Conservation (phyloP, 1,139 yeast species). For the Debaryomyces nepalensis region DNA sequence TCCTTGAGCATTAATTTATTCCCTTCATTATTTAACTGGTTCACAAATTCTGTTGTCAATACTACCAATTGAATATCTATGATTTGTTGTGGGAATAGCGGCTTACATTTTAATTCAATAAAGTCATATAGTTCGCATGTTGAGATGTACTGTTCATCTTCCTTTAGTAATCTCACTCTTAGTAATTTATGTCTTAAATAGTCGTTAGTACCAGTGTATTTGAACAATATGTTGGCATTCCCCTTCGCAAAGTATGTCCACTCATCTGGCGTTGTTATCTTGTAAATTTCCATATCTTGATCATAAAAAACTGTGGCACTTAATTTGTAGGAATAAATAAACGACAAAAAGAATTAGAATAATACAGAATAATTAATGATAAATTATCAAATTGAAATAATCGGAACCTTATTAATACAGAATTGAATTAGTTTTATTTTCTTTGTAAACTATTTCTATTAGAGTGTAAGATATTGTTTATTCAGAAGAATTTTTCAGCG, state of each 20-base stretch:
- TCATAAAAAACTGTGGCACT: slow-evolving; percentile 6
- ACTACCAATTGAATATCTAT: slow-evolving; percentile 47
- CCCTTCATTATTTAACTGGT: slow-evolving; percentile 33
- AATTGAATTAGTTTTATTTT: neutral
- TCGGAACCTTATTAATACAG: neutral
- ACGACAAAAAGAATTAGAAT: slow-evolving; percentile 5
- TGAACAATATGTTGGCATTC: slow-evolving; percentile 49
- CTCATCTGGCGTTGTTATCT: slow-evolving; percentile 44
- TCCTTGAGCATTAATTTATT: slow-evolving; percentile 40
- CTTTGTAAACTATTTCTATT: neutral
- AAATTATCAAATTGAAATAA: slow-evolving; percentile 4
- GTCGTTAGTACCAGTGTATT: slow-evolving; percentile 44
- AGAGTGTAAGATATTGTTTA: neutral
- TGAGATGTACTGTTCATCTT: slow-evolving; percentile 45
- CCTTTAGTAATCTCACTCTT: slow-evolving; percentile 42
- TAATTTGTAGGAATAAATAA: no score
- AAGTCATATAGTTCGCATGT: slow-evolving; percentile 51
- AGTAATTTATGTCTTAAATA: slow-evolving; percentile 41
- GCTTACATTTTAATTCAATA: slow-evolving; percentile 47
- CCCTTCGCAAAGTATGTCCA: slow-evolving; percentile 54
- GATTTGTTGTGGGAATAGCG: slow-evolving; percentile 42
- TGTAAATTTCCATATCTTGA: slow-evolving; percentile 44
- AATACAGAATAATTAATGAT: slow-evolving; percentile 6
- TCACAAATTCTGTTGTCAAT: slow-evolving; percentile 39
- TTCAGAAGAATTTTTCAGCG: slow-evolving; percentile 4